Percentiles rank a stretch among this genome's conserved stretches.
phyloP scores from a whole-genome alignment of 1,284 basidiomycete genomes.

The Pseudozyma hubeiensis region DNA sequence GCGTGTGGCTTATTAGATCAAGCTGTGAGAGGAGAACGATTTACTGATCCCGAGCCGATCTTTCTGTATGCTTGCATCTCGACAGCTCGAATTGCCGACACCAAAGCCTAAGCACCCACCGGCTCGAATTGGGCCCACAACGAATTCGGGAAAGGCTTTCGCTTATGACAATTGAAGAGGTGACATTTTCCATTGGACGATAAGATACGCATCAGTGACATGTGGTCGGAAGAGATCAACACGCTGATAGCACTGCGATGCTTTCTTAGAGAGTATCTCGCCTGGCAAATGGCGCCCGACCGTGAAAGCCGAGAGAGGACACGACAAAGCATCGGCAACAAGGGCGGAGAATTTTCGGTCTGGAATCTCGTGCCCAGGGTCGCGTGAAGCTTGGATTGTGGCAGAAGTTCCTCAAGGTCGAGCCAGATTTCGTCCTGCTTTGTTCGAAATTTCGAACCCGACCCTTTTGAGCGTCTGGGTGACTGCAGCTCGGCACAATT shows the following conservation, averaged over 20 bases:
- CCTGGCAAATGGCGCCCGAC: background rate
- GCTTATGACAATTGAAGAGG: too few relatives aligned
- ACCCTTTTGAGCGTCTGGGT: background rate
- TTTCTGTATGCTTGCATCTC: background rate
- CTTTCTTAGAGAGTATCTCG: too few relatives aligned
- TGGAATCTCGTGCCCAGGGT: background rate
- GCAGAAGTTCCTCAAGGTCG: background rate
- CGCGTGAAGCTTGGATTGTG: slow-evolving; percentile 1
- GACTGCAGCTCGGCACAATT: background rate
- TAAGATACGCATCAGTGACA: background rate
- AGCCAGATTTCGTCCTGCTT: background rate
- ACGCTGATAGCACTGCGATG: too few relatives aligned
- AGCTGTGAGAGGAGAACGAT: background rate
- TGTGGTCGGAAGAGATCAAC: too few relatives aligned
- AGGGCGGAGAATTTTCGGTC: slow-evolving; percentile 5
- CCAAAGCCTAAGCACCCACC: slow-evolving; percentile 7
- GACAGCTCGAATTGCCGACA: slow-evolving; percentile 35
- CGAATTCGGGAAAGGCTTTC: too few relatives aligned
- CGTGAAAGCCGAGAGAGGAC: slow-evolving; percentile 12
- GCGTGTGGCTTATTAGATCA: background rate
- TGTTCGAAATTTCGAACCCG: slow-evolving; percentile 1
- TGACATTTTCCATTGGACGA: slow-evolving; percentile 8
- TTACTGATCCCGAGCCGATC: background rate
- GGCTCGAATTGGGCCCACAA: too few relatives aligned
- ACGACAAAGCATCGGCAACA: background rate